Base-by-base conservation (phyloP, 495 filamentous ascomycete genomes). In the Glutinoglossum americanum region DNA sequence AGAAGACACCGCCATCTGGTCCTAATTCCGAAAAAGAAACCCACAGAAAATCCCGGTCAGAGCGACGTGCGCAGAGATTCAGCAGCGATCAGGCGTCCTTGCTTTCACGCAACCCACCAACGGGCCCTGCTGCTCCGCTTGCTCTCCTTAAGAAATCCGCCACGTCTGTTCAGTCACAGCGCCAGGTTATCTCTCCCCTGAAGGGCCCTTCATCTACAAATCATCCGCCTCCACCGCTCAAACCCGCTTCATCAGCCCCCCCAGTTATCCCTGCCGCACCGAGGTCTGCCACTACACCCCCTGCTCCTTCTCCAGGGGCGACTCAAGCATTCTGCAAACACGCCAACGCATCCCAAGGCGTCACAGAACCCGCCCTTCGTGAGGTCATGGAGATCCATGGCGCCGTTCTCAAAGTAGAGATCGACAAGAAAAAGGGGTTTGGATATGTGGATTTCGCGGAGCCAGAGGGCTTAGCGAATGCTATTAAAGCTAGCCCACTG, bases 251-350 rank as follows among this genome's bases (percentile, higher is more conserved):
- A 19, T 53, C 49, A 27, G 23, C 49, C 3, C 49, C 49, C 19
- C 49, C 49, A 17, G 17, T 19, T 53, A 3, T 53, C 23, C 28
- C 57, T 37, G 8, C 25, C 17, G 57, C 21, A 13, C 1, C 47
- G 17, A 59, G 19, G 26, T 9, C 32, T 6, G 21, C 25, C 28
- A 17, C 62, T 47, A 19, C 64, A 44, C 30, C 57, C 1, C 54
- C 66, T 9, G 55, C 64, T 26, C 63, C 72, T 8, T 55, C 74
- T 27, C 65, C 80, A 9, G 78, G 78, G 3, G 78, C 82, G 6
- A 85, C 80, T 1, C 82, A 86, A 64, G 89, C 86, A n/a, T 96
- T 94, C 65, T 73, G 94, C 62, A 94, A 94, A 64, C 88, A 94
- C 63, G 89, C 88, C 56, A 93, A 92, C 66, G 80, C 86, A 21